Evolutionary conservation across 2,329 filamentous ascomycete genomes (phyloP), one percentile per base, ranked within the genome.

Genomic region (Bipolaris oryzae): DNA sequence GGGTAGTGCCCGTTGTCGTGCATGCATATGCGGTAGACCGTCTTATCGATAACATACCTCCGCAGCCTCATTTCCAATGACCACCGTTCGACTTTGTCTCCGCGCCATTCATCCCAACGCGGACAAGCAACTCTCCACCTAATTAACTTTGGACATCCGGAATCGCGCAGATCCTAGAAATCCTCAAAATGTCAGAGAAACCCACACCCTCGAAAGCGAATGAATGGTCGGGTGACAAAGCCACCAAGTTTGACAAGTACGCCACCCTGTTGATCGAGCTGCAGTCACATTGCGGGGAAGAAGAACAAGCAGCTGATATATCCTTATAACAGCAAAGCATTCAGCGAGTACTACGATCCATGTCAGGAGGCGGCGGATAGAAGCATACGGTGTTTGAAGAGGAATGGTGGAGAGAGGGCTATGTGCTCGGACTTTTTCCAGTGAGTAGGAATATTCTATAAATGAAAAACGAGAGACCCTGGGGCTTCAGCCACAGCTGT

Each of bases 371-470:
- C 92, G 5, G 94, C 95, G 7, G 82, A 89, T 65, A 85, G 85
- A 72, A 97, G 93, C 77, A 88, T 97, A 66, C 88, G 87, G 75
- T 99, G 95, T 72, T 80, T 99, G 72, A 89, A 92, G 74, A 86
- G 95, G 20, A 99, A 99, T 75, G 88, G 85, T 20, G 93, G 91
- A 13, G 92, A 98, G 73, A 85, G 88, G 64, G 82, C 88, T n/a
- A 90, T 98, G 89, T 99, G 95, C 74, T 83, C 84, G 63, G 94
- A 98, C 76, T 98, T 96, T 74, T 98, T 99, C 74, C 91, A 97
- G 92, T 97, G 75, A 58, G 71, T 58, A 7, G 23, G 20, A 20
- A 20, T 7, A 7, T 31, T 5, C 20, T 15, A 20, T 20, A 18
- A 10, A 3, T 9, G n/a, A 28, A 13, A 15, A 23, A 16, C 2